phyloP scores from a whole-genome alignment of 2,329 filamentous ascomycete genomes.

The Nannizziopsis barbatae region DNA sequence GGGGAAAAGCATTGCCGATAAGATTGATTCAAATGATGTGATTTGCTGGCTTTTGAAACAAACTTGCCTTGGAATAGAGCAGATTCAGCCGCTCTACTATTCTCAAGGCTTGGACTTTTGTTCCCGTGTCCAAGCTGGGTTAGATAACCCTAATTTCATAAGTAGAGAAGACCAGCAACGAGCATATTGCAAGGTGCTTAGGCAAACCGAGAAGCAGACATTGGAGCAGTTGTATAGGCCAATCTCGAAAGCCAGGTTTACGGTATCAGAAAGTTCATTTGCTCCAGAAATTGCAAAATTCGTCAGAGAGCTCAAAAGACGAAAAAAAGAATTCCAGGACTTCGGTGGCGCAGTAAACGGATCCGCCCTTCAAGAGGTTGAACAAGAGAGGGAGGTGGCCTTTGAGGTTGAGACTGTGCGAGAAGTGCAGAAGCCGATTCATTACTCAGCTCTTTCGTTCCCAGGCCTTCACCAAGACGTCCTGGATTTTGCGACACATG shows the following conservation, averaged over 20 bases:
- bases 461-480: constrained; percentile 41
- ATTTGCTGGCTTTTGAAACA: constrained; percentile 54
- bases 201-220: constrained; percentile 46
- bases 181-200: constrained; percentile 37
- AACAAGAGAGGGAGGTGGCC: constrained; percentile 48
- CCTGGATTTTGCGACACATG: constrained; percentile 37
- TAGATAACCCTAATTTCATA: constrained; percentile 36
- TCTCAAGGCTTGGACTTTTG: constrained; percentile 54
- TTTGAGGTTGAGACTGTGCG: constrained; percentile 48
- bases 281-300: constrained; percentile 21
- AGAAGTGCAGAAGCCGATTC: constrained; percentile 40
- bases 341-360: constrained; percentile 36
- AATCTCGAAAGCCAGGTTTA: constrained; percentile 16
- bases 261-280: constrained; percentile 15
- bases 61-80: constrained; percentile 49
- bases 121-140: constrained; percentile 41
- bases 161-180: constrained; percentile 24
- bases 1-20: constrained; percentile 20
- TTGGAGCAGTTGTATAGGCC: constrained; percentile 46
- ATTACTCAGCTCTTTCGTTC: constrained; percentile 35
- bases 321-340: constrained; percentile 33
- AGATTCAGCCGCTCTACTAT: constrained; percentile 48
- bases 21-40: constrained; percentile 41
- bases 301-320: constrained; percentile 28
- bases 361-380: constrained; percentile 49